phyloP scores from a whole-genome alignment of 2,329 filamentous ascomycete species.

The Raffaelea albimanens region DNA sequence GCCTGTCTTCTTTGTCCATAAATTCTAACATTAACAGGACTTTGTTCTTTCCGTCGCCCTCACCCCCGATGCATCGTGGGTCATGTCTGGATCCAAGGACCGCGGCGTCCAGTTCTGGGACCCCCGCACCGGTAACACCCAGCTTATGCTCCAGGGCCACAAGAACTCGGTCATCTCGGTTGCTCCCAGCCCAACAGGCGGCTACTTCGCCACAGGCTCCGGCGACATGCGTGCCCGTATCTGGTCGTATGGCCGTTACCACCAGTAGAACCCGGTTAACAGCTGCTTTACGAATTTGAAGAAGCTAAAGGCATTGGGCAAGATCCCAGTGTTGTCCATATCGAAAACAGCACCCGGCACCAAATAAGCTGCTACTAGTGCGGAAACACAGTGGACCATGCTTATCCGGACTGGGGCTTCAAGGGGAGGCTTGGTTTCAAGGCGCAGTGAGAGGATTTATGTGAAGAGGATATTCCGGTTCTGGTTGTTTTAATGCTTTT shows the following conservation, averaged over 20 bases:
- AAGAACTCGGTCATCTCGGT: slow-evolving; percentile 99
- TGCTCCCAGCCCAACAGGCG: slow-evolving; percentile 79
- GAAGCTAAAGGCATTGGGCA: not conserved
- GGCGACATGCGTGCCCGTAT: slow-evolving; percentile 97
- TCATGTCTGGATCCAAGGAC: slow-evolving; percentile 95
- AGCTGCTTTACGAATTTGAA: not conserved
- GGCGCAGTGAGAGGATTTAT: not conserved
- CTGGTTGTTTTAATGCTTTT: not conserved
- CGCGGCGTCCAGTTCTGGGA: slow-evolving; percentile 99
- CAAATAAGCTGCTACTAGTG: too few species aligned
- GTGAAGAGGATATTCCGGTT: not conserved
- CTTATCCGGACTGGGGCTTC: not conserved
- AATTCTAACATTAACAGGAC: slow-evolving; percentile 50
- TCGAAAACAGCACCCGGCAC: too few species aligned
- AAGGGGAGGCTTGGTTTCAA: not conserved
- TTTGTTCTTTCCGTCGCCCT: slow-evolving; percentile 94
- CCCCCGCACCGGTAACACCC: slow-evolving; percentile 80
- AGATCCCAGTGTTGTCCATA: too few species aligned
- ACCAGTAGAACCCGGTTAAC: slow-evolving; percentile 7
- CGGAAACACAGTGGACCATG: too few species aligned
- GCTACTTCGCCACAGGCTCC: slow-evolving; percentile 89
- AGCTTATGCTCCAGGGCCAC: slow-evolving; percentile 97
- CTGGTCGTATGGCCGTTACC: slow-evolving; percentile 65
- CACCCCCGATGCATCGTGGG: slow-evolving; percentile 90
- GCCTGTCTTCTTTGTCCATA: not conserved